Conservation (phyloP, 2,329 filamentous ascomycete genomes). For the Lanzia echinophila region DNA sequence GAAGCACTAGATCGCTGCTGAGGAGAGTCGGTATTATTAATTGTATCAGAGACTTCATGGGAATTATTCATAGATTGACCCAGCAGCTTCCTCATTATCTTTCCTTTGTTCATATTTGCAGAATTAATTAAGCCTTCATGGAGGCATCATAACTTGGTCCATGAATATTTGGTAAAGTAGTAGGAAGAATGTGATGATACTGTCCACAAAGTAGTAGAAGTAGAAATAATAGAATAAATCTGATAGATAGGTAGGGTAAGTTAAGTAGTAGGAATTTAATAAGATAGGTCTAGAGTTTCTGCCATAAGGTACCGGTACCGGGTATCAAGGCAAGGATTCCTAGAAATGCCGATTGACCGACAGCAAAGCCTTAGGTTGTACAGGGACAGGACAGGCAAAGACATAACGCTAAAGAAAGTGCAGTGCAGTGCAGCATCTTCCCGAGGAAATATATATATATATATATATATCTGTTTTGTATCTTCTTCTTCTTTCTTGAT, state of each 20-base stretch:
- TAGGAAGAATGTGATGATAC: neutral
- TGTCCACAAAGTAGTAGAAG: neutral
- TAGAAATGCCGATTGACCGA: neutral
- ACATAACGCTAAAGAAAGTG: too few species aligned
- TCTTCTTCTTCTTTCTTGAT: too few species aligned
- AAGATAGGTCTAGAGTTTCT: too few species aligned
- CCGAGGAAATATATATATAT: neutral
- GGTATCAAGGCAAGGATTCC: too few species aligned
- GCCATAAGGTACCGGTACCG: too few species aligned
- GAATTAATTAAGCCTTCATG: conserved; percentile 14
- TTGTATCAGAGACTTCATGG: conserved; percentile 18
- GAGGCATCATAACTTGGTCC: conserved; percentile 18
- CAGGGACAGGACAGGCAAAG: too few species aligned
- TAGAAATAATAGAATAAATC: too few species aligned
- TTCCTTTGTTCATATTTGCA: conserved; percentile 28
- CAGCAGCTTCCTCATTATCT: conserved; percentile 30
- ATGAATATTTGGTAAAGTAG: neutral
- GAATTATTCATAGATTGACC: conserved; percentile 17
- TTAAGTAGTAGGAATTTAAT: too few species aligned
- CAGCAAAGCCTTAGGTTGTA: neutral
- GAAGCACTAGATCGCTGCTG: conserved; percentile 35
- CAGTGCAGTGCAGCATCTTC: neutral
- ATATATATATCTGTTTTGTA: too few species aligned
- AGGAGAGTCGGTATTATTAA: conserved; percentile 18
- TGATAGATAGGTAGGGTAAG: too few species aligned